These are phyloP conservation scores for Hydrangea macrophylla DNA, from an alignment of 148 eudicot genomes.

Conservation along the genomic window DNA sequence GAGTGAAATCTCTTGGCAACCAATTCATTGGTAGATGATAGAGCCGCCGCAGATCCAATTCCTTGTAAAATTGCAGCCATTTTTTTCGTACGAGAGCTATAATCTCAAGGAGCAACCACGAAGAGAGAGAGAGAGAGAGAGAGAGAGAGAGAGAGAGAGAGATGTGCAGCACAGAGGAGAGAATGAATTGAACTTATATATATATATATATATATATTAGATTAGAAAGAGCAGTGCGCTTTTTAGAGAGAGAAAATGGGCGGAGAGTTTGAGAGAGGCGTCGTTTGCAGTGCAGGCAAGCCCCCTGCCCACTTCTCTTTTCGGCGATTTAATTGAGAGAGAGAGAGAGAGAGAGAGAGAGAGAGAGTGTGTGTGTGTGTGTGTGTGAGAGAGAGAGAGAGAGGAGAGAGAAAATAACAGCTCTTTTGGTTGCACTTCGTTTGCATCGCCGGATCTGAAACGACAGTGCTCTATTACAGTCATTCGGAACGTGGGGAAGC, in stretches of 20 bases:
- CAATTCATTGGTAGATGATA: slow-evolving; percentile 26
- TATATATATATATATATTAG: no score
- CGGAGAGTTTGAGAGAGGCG: slow-evolving; percentile 22
- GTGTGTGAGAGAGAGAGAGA: background rate
- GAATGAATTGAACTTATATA: background rate
- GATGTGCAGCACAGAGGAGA: background rate
- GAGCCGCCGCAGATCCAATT: slow-evolving; percentile 48
- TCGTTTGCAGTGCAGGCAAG: background rate
- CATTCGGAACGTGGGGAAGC: background rate
- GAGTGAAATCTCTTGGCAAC: slow-evolving; percentile 34
- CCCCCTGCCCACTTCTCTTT: no score
- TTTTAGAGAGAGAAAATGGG: slow-evolving; percentile 10
- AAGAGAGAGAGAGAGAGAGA: background rate
- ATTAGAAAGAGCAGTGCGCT: background rate
- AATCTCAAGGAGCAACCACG: background rate
- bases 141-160: background rate
- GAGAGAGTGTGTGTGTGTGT: background rate
- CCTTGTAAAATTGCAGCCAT: slow-evolving; percentile 59
- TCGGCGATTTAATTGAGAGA: no score
- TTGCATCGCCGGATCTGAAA: slow-evolving; percentile 1
- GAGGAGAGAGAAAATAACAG: background rate
- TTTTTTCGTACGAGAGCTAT: background rate
- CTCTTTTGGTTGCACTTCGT: background rate
- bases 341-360: no score
- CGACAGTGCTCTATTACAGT: background rate